A percentile compares a stretch with the other conserved stretches of the same genome.
Evolutionary conservation across 2,329 filamentous ascomycete genomes (phyloP).

Genomic region (Hymenotorrendiella dingleyae): DNA sequence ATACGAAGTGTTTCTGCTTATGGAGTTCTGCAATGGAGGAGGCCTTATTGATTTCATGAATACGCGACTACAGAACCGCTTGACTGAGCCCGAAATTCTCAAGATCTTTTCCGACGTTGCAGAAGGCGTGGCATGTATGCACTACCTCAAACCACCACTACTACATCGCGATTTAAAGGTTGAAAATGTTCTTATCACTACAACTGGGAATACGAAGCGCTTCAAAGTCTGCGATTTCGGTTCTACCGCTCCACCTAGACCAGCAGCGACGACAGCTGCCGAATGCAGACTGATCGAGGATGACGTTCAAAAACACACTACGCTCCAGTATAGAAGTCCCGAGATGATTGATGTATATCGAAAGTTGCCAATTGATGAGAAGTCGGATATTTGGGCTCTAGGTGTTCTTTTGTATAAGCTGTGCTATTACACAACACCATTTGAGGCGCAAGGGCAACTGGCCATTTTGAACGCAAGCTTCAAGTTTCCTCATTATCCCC

Average conservation of each 20-base stretch:
- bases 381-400: slow-evolving; percentile 94
- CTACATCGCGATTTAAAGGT: slow-evolving; percentile 95
- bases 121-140: slow-evolving; percentile 97
- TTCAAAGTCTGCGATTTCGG: slow-evolving; percentile 99
- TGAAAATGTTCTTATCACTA: slow-evolving; percentile 83
- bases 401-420: slow-evolving; percentile 95
- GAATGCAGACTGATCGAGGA: slow-evolving; percentile 94
- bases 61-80: slow-evolving; percentile 86
- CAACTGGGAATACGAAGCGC: slow-evolving; percentile 56
- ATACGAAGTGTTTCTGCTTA: slow-evolving; percentile 96
- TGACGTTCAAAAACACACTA: slow-evolving; percentile 94
- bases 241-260: slow-evolving; percentile 75
- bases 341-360: slow-evolving; percentile 99
- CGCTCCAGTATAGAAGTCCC: slow-evolving; percentile 92
- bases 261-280: slow-evolving; percentile 77
- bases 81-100: slow-evolving; percentile 96
- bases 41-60: slow-evolving; percentile 99
- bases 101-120: slow-evolving; percentile 95
- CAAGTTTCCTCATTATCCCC: slow-evolving; percentile 81
- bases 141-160: slow-evolving; percentile 90
- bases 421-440: slow-evolving; percentile 98
- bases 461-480: slow-evolving; percentile 95
- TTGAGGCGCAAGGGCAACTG: slow-evolving; percentile 95
- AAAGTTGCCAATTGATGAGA: slow-evolving; percentile 95
- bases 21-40: slow-evolving; percentile 95